Percentiles rank a stretch among this genome's conserved stretches.
These are phyloP conservation scores for Apiospora koreana DNA, from an alignment of 2,329 filamentous ascomycete species.

Conservation along the genomic window DNA sequence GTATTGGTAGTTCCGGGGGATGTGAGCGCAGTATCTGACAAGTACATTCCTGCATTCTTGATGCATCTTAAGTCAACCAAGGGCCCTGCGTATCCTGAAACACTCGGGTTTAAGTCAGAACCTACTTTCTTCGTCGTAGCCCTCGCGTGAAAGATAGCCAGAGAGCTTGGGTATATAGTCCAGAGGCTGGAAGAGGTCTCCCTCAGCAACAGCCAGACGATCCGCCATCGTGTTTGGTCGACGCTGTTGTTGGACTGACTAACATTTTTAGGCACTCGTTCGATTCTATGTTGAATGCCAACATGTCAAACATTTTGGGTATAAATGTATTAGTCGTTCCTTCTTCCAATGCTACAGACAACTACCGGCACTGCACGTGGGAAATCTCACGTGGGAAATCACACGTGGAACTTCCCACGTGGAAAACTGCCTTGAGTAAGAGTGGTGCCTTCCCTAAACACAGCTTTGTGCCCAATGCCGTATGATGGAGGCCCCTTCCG, in stretches of 20 bases:
- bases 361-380: no score
- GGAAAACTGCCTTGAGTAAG: not conserved
- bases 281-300: not conserved
- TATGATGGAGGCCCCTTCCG: not conserved
- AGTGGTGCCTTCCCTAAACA: not conserved
- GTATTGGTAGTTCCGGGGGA: slow-evolving; percentile 48
- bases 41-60: slow-evolving; percentile 48
- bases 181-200: not conserved
- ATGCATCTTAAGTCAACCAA: not conserved
- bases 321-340: not conserved
- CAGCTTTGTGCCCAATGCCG: not conserved
- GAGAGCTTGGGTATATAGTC: slow-evolving; percentile 8
- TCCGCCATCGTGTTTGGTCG: not conserved
- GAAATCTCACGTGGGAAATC: no score
- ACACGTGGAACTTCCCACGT: no score
- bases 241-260: not conserved
- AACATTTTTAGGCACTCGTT: not conserved
- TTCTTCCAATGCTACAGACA: not conserved
- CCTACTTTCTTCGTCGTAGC: slow-evolving; percentile 11
- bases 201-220: not conserved
- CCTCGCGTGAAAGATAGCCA: slow-evolving; percentile 9
- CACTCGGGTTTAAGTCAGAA: not conserved
- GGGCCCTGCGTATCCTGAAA: not conserved
- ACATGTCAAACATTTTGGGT: no score
- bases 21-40: slow-evolving; percentile 43